Evolutionary conservation across 2,329 filamentous ascomycete genomes (phyloP).

Genomic region (Elsinoe batatas): DNA sequence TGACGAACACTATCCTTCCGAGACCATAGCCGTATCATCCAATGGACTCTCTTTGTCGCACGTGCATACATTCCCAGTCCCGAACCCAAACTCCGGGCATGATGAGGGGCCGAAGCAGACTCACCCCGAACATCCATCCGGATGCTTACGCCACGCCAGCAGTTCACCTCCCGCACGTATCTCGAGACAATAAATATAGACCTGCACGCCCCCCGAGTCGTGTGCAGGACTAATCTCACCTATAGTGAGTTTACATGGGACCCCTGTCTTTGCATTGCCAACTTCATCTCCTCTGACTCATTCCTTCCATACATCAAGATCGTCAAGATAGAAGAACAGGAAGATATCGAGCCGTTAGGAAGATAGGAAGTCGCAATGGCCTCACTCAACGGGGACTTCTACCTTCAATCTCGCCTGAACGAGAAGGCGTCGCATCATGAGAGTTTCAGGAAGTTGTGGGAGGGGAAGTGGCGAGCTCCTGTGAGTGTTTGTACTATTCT

Average conservation of each 20-base stretch:
- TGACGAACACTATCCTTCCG: too few relatives aligned
- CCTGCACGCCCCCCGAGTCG: too few relatives aligned
- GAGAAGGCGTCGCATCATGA: conserved; percentile 37
- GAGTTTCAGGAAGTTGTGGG: conserved; percentile 48
- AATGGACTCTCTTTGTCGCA: background rate
- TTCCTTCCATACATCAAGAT: background rate
- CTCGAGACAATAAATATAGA: too few relatives aligned
- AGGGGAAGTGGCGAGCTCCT: conserved; percentile 64
- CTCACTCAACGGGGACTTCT: conserved; percentile 33
- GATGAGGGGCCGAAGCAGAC: background rate
- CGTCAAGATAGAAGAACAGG: background rate
- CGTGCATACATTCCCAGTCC: background rate
- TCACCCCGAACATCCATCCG: background rate
- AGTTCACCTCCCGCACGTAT: too few relatives aligned
- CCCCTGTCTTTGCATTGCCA: too few relatives aligned
- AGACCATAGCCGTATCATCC: too few relatives aligned
- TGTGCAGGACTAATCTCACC: too few relatives aligned
- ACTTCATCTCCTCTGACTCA: too few relatives aligned
- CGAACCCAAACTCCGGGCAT: background rate
- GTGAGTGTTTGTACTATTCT: conserved; percentile 31
- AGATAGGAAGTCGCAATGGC: conserved; percentile 26
- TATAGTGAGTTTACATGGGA: too few relatives aligned
- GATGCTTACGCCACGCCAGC: background rate
- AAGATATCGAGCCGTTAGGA: too few relatives aligned
- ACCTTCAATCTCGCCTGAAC: conserved; percentile 38